Conservation (phyloP, 306 rosid genomes). For the Albizia julibrissin region DNA sequence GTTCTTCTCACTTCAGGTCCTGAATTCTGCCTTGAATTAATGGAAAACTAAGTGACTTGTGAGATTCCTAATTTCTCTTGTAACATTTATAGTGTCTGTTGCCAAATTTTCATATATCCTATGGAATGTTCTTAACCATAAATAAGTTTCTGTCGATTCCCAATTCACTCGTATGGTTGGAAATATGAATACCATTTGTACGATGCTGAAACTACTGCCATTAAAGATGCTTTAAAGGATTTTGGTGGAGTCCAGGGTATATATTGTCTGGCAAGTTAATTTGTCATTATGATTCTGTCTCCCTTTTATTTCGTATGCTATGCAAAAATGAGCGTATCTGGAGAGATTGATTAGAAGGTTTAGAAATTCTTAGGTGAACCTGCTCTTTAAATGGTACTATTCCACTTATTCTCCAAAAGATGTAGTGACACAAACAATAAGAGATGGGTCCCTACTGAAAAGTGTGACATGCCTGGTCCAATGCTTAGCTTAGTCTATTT, state of each 20-base stretch:
- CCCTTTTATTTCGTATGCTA: not conserved
- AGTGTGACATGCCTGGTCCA: not conserved
- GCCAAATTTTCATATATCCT: not conserved
- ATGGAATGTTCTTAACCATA: not conserved
- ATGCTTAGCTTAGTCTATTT: not conserved
- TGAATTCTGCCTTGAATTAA: slow-evolving; percentile 15
- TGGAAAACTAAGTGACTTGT: slow-evolving; percentile 14
- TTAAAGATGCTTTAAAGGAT: not conserved
- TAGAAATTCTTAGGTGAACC: not conserved
- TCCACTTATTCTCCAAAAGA: not conserved
- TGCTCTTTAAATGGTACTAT: not conserved
- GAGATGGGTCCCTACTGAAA: not conserved
- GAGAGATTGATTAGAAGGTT: slow-evolving; percentile 5
- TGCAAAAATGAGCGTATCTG: not conserved
- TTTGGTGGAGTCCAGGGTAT: slow-evolving; percentile 26
- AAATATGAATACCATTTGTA: slow-evolving; percentile 4
- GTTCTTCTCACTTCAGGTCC: not conserved
- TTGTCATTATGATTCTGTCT: not conserved
- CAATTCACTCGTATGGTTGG: slow-evolving; percentile 7
- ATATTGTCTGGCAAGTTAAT: slow-evolving; percentile 11
- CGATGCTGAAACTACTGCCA: not conserved
- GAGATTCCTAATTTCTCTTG: not conserved
- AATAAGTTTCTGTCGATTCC: not conserved
- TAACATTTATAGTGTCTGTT: not conserved
- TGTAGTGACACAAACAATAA: not conserved